Percentiles rank a stretch among this genome's conserved stretches.
Conservation (phyloP, 306 rosid genomes). For the Cajanus cajan region DNA sequence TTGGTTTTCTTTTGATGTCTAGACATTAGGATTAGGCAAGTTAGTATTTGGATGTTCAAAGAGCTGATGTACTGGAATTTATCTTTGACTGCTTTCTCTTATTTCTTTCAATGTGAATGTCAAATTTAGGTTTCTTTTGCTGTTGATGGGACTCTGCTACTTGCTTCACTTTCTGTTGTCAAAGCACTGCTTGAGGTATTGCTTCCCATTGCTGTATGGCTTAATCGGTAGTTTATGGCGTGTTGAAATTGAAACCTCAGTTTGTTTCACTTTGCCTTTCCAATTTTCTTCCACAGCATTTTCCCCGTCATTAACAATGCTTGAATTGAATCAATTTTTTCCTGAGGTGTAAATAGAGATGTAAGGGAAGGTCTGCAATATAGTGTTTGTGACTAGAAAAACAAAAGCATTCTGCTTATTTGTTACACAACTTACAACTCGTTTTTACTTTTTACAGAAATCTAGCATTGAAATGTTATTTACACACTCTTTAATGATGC, state of each 20-base stretch:
- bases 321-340: constrained; percentile 13
- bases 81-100: neutral
- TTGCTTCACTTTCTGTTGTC: constrained; percentile 64
- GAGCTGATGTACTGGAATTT: neutral
- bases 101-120: neutral
- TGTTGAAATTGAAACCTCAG: constrained; percentile 8
- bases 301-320: neutral
- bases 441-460: constrained; percentile 2
- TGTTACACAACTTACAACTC: neutral
- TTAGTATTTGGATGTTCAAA: constrained; percentile 1
- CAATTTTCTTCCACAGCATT: neutral
- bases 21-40: constrained; percentile 3
- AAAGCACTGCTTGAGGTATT: constrained; percentile 87
- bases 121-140: constrained; percentile 74
- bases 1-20: constrained; percentile 28
- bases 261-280: neutral
- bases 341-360: neutral
- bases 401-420: neutral
- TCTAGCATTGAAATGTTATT: constrained; percentile 11
- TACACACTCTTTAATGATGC: neutral
- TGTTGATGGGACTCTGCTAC: constrained; percentile 70
- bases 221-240: constrained; percentile 2
- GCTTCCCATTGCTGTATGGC: neutral
- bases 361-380: neutral
- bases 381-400: neutral